Evolutionary conservation across 768 basidiomycete genomes (phyloP), one percentile per base, ranked within the genome.

Genomic region (Auriscalpium vulgare): DNA sequence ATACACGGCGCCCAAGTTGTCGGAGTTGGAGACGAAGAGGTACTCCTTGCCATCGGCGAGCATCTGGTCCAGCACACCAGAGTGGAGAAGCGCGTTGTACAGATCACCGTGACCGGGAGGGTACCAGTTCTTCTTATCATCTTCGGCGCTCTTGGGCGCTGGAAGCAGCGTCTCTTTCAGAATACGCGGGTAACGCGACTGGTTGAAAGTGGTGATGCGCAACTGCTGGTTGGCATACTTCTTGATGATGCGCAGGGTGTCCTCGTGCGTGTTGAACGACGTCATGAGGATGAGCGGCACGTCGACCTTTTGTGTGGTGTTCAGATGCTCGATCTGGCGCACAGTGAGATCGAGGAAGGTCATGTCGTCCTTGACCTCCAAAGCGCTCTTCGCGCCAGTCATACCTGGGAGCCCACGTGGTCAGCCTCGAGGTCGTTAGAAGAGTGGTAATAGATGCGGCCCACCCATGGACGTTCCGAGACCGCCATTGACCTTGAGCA

Each of bases 271-370:
- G 78, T 95, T 95, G 81, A 98, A 97, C 55, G 92, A 95, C 67
- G 94, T 97, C 95, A 97, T 95, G 67, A 97, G 84, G 74, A 97
- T 88, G 71, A 97, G 87, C n/a, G 92, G 94, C 47, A 95, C 91
- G 72, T 97, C 88, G 72, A 91, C 87, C 60, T 82, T 82, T 67
- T 82, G 76, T 50, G 83, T 80, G 52, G 85, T 88, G 79, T 95
- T 94, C 68, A 95, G 84, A 71, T 95, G 91, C 78, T 97, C 92
- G 66, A 97, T 93, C 74, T 97, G 94, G 62, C 91, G 82, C 47
- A 97, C 91, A 55, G 84, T 88, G 60, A 97, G 81, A 71, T 97
- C 95, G 59, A 97, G 83, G 83, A 97, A 97, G 51, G 89, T 95
- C 94, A 95, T 93, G 69, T 92, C 93, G 65, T 97, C 88, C 74